phyloP scores from a whole-genome alignment of 176 grass and related monocot species.

The Zoysia japonica region DNA sequence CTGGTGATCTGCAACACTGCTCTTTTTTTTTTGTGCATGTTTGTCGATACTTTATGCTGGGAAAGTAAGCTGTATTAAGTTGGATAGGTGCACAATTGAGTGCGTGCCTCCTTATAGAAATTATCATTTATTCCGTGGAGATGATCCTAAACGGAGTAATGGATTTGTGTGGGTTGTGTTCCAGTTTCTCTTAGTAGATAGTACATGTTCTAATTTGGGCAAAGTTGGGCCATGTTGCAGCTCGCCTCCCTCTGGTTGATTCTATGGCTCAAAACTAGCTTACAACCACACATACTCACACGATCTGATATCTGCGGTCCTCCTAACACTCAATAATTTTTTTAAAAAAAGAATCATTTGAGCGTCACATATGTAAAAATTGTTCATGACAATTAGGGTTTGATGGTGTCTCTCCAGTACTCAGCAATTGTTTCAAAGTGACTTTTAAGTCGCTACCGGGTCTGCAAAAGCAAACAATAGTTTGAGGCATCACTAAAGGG shows the following conservation, averaged over 20 bases:
- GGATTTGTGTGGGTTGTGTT: neutral
- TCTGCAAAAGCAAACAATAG: conserved; percentile 19
- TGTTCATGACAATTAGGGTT: neutral
- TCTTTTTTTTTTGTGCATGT: neutral
- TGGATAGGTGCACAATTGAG: neutral
- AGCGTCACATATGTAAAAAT: conserved; percentile 5
- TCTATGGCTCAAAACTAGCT: neutral
- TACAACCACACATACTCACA: neutral
- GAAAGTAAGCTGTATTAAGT: neutral
- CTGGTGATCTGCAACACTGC: neutral
- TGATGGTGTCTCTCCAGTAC: neutral
- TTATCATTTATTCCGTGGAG: conserved; percentile 24
- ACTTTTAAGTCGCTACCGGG: neutral
- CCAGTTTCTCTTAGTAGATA: neutral
- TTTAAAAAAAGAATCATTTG: neutral
- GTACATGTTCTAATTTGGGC: neutral
- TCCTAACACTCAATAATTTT: neutral
- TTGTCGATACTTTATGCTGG: neutral
- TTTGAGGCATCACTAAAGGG: conserved; percentile 11
- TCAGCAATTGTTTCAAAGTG: neutral
- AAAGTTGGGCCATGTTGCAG: neutral
- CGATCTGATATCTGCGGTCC: neutral
- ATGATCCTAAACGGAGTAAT: conserved; percentile 34
- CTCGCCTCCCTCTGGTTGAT: conserved; percentile 8
- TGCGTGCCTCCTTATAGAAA: neutral